phyloP scores from a whole-genome alignment of 1,284 basidiomycete genomes.

The Tilletia horrida region DNA sequence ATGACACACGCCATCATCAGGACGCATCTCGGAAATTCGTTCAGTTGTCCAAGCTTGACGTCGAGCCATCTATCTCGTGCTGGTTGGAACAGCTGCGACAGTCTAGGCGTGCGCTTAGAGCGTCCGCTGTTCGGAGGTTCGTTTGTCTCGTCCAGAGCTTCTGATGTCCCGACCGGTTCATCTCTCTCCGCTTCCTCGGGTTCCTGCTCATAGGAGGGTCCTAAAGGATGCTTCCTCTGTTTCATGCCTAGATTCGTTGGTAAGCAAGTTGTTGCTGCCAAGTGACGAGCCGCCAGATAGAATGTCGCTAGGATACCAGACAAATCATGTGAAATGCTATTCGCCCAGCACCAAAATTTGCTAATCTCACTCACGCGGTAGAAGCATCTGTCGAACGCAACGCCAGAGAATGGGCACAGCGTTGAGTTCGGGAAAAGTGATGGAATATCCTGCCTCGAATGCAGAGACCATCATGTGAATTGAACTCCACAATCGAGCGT shows the following conservation, averaged over 20 bases:
- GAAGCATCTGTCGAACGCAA: slow-evolving; percentile 67
- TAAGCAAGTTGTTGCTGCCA: not conserved
- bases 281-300: slow-evolving; percentile 20
- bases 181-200: not conserved
- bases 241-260: not conserved
- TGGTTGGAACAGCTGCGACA: too few relatives aligned
- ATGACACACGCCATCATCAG: slow-evolving; percentile 62
- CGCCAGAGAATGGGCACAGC: slow-evolving; percentile 76
- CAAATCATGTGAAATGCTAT: too few relatives aligned
- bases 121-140: too few relatives aligned
- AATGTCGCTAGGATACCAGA: too few relatives aligned
- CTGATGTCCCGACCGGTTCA: too few relatives aligned
- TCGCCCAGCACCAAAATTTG: too few relatives aligned
- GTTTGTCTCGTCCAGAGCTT: too few relatives aligned
- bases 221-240: too few relatives aligned
- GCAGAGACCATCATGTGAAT: slow-evolving; percentile 9
- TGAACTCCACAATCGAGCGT: slow-evolving; percentile 33
- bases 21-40: slow-evolving; percentile 67
- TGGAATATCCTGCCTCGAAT: slow-evolving; percentile 54
- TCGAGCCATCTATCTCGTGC: not conserved
- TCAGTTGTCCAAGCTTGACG: not conserved
- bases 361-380: slow-evolving; percentile 74
- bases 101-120: too few relatives aligned
- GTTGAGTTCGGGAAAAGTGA: slow-evolving; percentile 75
- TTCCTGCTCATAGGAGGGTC: too few relatives aligned